phyloP scores from a whole-genome alignment of 1,284 basidiomycete species.

The Sporisorium reilianum region DNA sequence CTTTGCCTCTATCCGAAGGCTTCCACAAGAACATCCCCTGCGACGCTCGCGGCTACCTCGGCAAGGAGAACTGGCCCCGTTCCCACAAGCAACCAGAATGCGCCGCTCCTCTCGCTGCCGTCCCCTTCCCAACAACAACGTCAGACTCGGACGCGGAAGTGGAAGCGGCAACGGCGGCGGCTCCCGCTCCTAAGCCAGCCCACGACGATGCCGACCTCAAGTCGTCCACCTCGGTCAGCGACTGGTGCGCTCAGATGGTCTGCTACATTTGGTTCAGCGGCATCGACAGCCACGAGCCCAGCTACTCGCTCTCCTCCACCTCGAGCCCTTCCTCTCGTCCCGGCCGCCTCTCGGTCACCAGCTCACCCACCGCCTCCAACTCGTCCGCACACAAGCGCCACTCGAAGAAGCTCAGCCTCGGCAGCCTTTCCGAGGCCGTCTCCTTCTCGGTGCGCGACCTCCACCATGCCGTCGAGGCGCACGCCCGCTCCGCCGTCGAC shows the following conservation, averaged over 20 bases:
- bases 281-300: constrained; percentile 37
- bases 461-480: constrained; percentile 47
- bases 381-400: constrained; percentile 22
- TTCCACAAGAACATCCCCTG: constrained; percentile 24
- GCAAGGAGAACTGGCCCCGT: constrained; percentile 47
- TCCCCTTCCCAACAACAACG: constrained; percentile 22
- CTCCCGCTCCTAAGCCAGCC: constrained; percentile 11
- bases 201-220: constrained; percentile 39
- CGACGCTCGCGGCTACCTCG: constrained; percentile 24
- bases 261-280: constrained; percentile 67
- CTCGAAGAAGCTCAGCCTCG: constrained; percentile 48
- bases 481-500: constrained; percentile 38
- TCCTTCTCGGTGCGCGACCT: constrained; percentile 45
- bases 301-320: constrained; percentile 18
- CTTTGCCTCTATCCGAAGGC: constrained; percentile 13
- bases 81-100: constrained; percentile 20
- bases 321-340: constrained; percentile 21
- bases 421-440: constrained; percentile 49
- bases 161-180: constrained; percentile 24
- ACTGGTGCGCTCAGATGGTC: constrained; percentile 63
- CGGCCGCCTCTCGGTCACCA: constrained; percentile 32
- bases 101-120: constrained; percentile 4
- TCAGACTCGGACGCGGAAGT: constrained; percentile 40
- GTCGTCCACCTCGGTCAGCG: constrained; percentile 50
- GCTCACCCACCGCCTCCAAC: constrained; percentile 38